These are phyloP conservation scores for Mucor circinelloides DNA, from an alignment of 371 early-diverging fungal species.

Conservation along the genomic window DNA sequence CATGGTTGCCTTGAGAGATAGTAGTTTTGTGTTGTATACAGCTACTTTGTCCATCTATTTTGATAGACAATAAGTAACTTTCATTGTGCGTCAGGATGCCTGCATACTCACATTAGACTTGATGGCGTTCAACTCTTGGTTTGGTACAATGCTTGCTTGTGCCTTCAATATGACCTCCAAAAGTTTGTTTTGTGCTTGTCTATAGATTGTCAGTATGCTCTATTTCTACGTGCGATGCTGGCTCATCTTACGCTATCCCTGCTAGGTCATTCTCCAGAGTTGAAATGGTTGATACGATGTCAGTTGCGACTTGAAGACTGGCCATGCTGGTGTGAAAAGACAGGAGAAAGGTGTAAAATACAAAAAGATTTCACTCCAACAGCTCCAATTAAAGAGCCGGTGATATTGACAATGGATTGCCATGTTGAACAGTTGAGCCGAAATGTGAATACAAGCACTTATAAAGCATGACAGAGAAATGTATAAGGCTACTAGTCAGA, in stretches of 20 bases:
- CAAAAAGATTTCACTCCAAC: neutral
- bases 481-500: too few relatives aligned
- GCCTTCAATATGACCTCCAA: slow-evolving; percentile 4
- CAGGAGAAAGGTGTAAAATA: neutral
- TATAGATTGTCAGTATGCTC: neutral
- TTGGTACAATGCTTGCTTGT: neutral
- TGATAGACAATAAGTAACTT: neutral
- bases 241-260: neutral
- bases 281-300: neutral
- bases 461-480: neutral
- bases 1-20: slow-evolving; percentile 43
- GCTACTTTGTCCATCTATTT: slow-evolving; percentile 42
- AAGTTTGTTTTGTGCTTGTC: slow-evolving; percentile 18
- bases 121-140: slow-evolving; percentile 18
- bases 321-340: neutral
- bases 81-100: neutral
- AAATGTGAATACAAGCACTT: neutral
- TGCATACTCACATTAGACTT: slow-evolving; percentile 19
- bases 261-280: neutral
- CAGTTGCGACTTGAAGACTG: neutral
- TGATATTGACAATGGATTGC: neutral
- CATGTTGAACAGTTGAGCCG: neutral
- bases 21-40: slow-evolving; percentile 38
- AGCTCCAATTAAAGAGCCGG: neutral
- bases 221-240: neutral